Percentiles rank a stretch among this genome's conserved stretches.
Evolutionary conservation across 306 rosid species (phyloP).

Genomic region (Biancaea sappan): DNA sequence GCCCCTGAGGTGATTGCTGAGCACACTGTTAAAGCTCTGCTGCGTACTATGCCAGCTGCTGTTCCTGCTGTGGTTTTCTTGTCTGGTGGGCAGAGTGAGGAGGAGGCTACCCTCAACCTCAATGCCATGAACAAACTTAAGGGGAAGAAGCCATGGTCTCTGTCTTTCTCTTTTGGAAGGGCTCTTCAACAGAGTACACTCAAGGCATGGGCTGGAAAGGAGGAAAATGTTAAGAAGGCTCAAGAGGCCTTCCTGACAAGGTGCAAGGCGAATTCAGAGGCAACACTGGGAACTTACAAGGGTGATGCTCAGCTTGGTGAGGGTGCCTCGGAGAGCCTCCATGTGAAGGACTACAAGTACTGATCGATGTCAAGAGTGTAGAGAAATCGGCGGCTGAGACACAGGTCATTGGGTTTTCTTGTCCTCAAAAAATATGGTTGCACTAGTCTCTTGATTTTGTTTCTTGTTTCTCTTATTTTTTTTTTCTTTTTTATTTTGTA

Average conservation of each 20-base stretch:
- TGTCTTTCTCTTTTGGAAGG: constrained; percentile 26
- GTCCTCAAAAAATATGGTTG: no score
- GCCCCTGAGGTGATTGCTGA: constrained; percentile 23
- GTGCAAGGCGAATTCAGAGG: constrained; percentile 24
- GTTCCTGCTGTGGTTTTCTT: constrained; percentile 27
- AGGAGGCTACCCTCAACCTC: constrained; percentile 23
- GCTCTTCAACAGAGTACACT: constrained; percentile 26
- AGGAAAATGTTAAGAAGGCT: constrained; percentile 18
- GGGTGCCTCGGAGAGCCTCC: constrained; percentile 22
- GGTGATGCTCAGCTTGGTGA: constrained; percentile 20
- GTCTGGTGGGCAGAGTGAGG: constrained; percentile 29
- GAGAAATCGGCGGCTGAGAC: not conserved
- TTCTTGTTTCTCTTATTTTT: not conserved
- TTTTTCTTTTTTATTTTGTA: no score
- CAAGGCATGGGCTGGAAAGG: constrained; percentile 27
- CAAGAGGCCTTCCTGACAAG: constrained; percentile 19
- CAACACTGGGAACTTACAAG: constrained; percentile 25
- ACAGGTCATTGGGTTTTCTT: not conserved
- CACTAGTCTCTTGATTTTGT: not conserved
- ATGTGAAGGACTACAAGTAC: constrained; percentile 27
- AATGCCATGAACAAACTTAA: constrained; percentile 23
- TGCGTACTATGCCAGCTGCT: constrained; percentile 6
- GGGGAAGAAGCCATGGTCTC: constrained; percentile 32
- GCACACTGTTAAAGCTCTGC: constrained; percentile 27
- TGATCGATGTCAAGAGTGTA: not conserved